phyloP scores from a whole-genome alignment of 148 eudicot genomes.

The Vaccinium corymbosum region DNA sequence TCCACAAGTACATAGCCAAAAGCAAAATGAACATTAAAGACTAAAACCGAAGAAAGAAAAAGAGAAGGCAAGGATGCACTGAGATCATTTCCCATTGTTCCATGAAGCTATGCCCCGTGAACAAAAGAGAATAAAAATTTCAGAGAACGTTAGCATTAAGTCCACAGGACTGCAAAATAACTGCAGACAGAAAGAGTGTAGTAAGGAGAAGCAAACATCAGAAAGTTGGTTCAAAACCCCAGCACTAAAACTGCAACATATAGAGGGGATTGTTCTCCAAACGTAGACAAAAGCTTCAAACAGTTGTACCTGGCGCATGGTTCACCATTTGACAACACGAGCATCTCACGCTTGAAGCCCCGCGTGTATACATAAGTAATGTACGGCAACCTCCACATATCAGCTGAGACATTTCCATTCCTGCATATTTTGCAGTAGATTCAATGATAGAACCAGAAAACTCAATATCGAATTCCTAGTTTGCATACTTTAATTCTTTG shows the following conservation, averaged over 20 bases:
- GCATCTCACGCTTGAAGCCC: conserved; percentile 82
- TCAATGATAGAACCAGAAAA: conserved; percentile 8
- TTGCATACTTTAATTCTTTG: neutral
- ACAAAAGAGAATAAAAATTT: neutral
- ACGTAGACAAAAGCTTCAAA: neutral
- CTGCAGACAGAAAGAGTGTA: neutral
- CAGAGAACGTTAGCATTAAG: neutral
- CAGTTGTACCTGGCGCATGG: conserved; percentile 30
- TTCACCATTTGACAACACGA: conserved; percentile 73
- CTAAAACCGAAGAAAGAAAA: neutral
- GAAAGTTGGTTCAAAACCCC: neutral
- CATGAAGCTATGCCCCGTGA: neutral
- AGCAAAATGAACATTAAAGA: neutral
- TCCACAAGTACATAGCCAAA: neutral
- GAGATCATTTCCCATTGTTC: conserved; percentile 6
- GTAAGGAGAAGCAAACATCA: neutral
- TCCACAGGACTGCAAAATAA: neutral
- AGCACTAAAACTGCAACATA: neutral
- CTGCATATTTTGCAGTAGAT: conserved; percentile 27
- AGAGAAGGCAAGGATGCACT: neutral
- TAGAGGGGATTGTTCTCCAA: neutral
- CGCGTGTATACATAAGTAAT: conserved; percentile 67
- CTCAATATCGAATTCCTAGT: neutral
- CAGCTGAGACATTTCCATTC: conserved; percentile 61
- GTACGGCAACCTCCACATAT: conserved; percentile 79